Conservation (phyloP, 352 stramenopile genomes). For the Pythium apleroticum region DNA sequence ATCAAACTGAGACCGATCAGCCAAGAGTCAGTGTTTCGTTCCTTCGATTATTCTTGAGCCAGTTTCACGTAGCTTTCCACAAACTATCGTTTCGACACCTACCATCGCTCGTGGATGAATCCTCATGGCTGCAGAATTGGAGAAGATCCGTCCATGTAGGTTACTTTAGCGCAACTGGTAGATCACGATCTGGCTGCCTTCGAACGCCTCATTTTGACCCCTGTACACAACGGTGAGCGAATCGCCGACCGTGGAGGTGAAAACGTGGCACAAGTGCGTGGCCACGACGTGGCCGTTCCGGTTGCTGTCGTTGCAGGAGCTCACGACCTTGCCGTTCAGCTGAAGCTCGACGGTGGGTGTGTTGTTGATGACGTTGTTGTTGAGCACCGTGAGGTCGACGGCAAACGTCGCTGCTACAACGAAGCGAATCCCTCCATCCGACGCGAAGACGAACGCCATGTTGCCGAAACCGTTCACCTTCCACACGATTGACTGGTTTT, state of each 20-base stretch:
- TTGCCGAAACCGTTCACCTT: not conserved
- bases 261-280: not conserved
- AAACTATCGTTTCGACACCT: no score
- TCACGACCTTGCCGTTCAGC: not conserved
- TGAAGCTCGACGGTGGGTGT: not conserved
- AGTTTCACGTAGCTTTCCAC: no score
- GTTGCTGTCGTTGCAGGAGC: not conserved
- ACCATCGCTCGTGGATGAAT: no score
- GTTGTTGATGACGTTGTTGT: not conserved
- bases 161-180: not conserved
- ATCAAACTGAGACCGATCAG: no score
- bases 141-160: no score
- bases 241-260: not conserved
- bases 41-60: no score
- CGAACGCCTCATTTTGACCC: not conserved
- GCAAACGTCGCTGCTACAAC: not conserved
- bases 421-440: not conserved
- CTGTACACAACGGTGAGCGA: not conserved
- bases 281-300: not conserved
- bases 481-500: not conserved
- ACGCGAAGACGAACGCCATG: not conserved
- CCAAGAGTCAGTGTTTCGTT: not conserved
- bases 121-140: no score
- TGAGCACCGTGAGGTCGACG: not conserved
- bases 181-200: not conserved